These are phyloP conservation scores for Trichoderma harzianum DNA, from an alignment of 2,329 filamentous ascomycete species.

Conservation along the genomic window DNA sequence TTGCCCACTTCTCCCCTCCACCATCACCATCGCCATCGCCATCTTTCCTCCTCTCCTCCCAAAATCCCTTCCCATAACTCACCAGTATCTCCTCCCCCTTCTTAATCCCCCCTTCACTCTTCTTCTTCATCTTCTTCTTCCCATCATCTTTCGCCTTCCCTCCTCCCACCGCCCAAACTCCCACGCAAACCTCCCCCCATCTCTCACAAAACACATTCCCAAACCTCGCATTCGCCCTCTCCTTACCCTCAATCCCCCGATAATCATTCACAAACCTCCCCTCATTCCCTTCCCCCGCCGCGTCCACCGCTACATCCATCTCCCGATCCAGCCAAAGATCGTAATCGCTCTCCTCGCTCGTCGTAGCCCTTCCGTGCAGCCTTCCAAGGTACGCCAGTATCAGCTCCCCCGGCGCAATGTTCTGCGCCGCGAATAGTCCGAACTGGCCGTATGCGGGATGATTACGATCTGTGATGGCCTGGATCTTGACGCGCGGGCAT, in stretches of 20 bases:
- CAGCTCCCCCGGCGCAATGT: conserved; percentile 52
- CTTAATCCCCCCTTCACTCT: conserved; percentile 31
- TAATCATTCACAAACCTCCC: conserved; percentile 67
- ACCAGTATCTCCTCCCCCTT: conserved; percentile 64
- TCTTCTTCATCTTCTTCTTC: conserved; percentile 26
- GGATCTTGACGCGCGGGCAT: conserved; percentile 51
- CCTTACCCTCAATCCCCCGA: conserved; percentile 47
- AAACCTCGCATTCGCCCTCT: conserved; percentile 57
- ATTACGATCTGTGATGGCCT: conserved; percentile 44
- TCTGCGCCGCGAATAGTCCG: conserved; percentile 57
- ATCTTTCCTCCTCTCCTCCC: conserved; percentile 44
- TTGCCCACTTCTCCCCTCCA: neutral
- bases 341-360: conserved; percentile 47
- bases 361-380: conserved; percentile 43
- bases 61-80: conserved; percentile 67
- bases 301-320: conserved; percentile 58
- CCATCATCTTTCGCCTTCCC: conserved; percentile 25
- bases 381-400: conserved; percentile 61
- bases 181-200: conserved; percentile 53
- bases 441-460: conserved; percentile 59
- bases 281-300: conserved; percentile 57
- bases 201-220: conserved; percentile 59
- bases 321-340: conserved; percentile 62
- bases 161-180: conserved; percentile 50
- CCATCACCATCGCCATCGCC: conserved; percentile 18